Percentiles rank a stretch among this genome's conserved stretches.
Conservation (phyloP, 108 stramenopile genomes). For the Poteriospumella lacustris region DNA sequence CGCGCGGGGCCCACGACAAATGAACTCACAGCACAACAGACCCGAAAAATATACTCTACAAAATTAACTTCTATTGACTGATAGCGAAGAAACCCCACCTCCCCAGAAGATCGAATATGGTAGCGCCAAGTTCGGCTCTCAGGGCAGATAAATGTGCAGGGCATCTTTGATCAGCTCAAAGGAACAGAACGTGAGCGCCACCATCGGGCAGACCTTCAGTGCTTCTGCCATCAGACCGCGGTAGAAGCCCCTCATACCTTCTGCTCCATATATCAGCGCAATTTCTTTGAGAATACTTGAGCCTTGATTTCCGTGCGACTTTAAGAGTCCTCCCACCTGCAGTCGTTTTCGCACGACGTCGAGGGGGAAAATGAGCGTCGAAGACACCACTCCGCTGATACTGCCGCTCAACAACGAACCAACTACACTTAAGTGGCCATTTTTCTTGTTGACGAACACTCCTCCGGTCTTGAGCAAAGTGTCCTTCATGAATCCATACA, state of each 20-base stretch:
- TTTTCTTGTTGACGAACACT: not conserved
- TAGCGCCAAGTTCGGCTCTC: too few relatives aligned
- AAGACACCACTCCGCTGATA: conserved; percentile 12
- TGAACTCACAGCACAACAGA: too few relatives aligned
- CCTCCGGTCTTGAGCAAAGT: not conserved
- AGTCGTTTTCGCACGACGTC: conserved; percentile 70
- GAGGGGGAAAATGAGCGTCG: conserved; percentile 78
- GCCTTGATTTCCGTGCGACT: conserved; percentile 74
- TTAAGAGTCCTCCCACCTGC: conserved; percentile 41
- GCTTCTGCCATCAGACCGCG: conserved; percentile 72
- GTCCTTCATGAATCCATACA: conserved; percentile 80
- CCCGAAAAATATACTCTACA: too few relatives aligned
- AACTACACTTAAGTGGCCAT: not conserved
- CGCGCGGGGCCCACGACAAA: too few relatives aligned
- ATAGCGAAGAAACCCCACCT: too few relatives aligned
- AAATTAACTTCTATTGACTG: too few relatives aligned
- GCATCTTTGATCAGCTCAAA: conserved; percentile 76
- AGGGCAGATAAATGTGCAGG: not conserved
- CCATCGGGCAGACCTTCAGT: conserved; percentile 89
- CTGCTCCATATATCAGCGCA: conserved; percentile 51
- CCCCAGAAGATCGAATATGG: too few relatives aligned
- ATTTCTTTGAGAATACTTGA: conserved; percentile 60
- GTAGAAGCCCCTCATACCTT: conserved; percentile 74
- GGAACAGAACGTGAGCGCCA: conserved; percentile 78
- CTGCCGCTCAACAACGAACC: not conserved